Evolutionary conservation across 306 rosid species (phyloP).

Genomic region (Cicer pinnatifidum): DNA sequence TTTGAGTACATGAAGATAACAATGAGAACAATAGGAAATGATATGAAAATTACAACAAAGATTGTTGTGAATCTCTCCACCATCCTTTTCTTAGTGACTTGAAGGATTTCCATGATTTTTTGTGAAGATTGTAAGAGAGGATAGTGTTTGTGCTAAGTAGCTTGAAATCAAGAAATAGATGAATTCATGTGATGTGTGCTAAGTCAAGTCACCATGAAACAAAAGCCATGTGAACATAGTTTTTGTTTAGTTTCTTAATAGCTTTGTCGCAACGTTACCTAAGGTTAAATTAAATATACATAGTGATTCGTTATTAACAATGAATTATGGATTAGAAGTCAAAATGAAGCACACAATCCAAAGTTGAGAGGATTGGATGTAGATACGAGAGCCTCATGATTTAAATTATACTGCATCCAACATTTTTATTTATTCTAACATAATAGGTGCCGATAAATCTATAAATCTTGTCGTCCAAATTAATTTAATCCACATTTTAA

Average conservation of each 20-base stretch:
- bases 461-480: too few relatives aligned
- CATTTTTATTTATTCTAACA: too few relatives aligned
- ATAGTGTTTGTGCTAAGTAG: neutral
- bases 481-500: too few relatives aligned
- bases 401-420: too few relatives aligned
- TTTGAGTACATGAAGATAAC: slow-evolving; percentile 2
- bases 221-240: neutral
- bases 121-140: neutral
- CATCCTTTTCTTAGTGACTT: neutral
- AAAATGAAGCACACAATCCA: neutral
- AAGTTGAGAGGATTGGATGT: neutral
- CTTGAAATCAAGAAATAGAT: neutral
- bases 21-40: slow-evolving; percentile 6
- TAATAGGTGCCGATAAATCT: too few relatives aligned
- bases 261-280: neutral
- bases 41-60: slow-evolving; percentile 6
- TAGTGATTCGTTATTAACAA: neutral
- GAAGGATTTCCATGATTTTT: slow-evolving; percentile 3
- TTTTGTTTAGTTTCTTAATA: neutral
- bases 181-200: neutral
- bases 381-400: too few relatives aligned
- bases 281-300: neutral
- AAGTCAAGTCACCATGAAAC: neutral
- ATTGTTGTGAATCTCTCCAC: neutral
- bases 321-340: neutral